Percentiles rank a stretch among this genome's conserved stretches.
phyloP scores from a whole-genome alignment of 208 protist species.

The Leishmania aethiopica region DNA sequence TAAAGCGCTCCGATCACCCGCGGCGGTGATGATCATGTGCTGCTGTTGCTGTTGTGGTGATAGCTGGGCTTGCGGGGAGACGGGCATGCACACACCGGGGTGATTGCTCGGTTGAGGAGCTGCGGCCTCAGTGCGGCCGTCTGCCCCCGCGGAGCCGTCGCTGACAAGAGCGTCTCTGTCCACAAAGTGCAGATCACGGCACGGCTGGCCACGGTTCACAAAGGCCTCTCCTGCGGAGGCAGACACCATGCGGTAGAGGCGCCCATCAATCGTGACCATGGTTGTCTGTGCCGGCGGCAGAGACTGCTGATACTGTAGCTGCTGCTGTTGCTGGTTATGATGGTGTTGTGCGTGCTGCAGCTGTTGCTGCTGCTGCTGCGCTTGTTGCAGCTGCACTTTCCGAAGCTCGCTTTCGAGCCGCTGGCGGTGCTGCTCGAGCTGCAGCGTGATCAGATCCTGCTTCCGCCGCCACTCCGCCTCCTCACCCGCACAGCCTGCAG shows the following conservation, averaged over 20 bases:
- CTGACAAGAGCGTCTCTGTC: background rate
- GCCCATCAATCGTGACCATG: constrained; percentile 7
- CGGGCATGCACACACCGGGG: background rate
- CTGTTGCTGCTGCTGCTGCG: constrained; percentile 9
- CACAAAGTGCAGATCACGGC: background rate
- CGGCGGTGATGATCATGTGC: background rate
- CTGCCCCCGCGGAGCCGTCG: background rate
- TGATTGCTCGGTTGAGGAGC: background rate
- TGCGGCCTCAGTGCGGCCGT: background rate
- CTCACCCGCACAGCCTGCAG: background rate
- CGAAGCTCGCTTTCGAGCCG: constrained; percentile 12
- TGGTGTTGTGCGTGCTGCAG: constrained; percentile 7
- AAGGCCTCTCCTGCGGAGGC: constrained; percentile 4
- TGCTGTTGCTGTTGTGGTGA: background rate
- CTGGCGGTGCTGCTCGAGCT: constrained; percentile 14
- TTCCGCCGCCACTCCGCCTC: background rate
- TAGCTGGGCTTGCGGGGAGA: background rate
- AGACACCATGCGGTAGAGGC: constrained; percentile 1
- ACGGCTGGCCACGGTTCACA: background rate
- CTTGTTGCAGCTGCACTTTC: background rate
- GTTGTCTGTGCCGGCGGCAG: background rate
- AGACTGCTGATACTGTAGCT: background rate
- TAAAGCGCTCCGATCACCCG: background rate
- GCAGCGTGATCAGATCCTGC: constrained; percentile 3
- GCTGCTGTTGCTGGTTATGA: background rate